Conservation (phyloP, 23 red algal species). For the Gracilaria gracilis region DNA sequence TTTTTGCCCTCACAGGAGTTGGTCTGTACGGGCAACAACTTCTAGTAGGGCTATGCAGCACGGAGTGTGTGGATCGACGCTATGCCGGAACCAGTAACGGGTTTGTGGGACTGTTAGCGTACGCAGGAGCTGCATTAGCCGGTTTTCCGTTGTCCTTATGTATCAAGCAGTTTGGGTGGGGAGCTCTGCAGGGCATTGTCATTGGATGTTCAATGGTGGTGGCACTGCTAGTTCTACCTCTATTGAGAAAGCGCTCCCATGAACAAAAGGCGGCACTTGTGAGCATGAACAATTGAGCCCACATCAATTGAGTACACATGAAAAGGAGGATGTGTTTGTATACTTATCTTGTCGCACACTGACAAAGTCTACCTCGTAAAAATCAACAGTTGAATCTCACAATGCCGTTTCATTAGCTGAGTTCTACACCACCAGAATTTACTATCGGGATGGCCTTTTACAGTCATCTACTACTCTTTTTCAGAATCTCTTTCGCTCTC, state of each 20-base stretch:
- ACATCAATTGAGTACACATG: neutral
- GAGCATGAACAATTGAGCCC: neutral
- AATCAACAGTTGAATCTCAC: too few relatives aligned
- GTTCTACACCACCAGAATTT: too few relatives aligned
- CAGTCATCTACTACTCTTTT: too few relatives aligned
- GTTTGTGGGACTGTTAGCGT: conserved; percentile 65
- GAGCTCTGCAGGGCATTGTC: conserved; percentile 36
- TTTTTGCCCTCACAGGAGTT: conserved; percentile 60
- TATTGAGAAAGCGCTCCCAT: conserved; percentile 42
- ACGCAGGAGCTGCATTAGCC: conserved; percentile 70
- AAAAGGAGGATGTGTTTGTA: neutral
- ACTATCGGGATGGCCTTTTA: too few relatives aligned
- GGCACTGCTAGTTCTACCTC: conserved; percentile 41
- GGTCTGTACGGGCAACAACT: conserved; percentile 76
- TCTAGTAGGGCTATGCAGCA: conserved; percentile 65
- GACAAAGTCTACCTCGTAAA: too few relatives aligned
- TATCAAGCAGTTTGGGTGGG: conserved; percentile 64
- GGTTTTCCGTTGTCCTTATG: conserved; percentile 73
- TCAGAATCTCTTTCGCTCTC: too few relatives aligned
- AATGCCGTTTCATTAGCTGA: too few relatives aligned
- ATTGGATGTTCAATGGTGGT: conserved; percentile 40
- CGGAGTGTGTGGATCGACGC: conserved; percentile 61
- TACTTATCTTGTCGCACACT: too few relatives aligned
- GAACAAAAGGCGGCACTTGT: conserved; percentile 32
- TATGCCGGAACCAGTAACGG: conserved; percentile 75